Percentiles rank a stretch among this genome's conserved stretches.
phyloP scores from a whole-genome alignment of 108 stramenopile genomes.

The Pseudonitzschia multistriata region DNA sequence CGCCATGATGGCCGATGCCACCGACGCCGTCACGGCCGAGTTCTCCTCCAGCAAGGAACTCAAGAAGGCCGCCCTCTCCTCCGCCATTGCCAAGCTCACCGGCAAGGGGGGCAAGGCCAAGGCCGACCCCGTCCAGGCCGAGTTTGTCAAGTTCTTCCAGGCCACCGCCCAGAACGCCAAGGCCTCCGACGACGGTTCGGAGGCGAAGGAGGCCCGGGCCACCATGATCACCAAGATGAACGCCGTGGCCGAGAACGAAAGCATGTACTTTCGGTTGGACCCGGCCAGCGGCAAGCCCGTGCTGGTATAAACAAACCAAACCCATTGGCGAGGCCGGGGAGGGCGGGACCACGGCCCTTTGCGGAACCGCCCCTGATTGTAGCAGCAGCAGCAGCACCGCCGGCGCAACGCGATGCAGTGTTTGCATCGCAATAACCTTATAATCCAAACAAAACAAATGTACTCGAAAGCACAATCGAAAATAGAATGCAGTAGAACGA shows the following conservation, averaged over 20 bases:
- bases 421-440: too few relatives aligned
- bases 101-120: constrained; percentile 36
- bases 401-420: too few relatives aligned
- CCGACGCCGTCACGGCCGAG: constrained; percentile 62
- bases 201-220: constrained; percentile 55
- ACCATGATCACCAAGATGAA: constrained; percentile 78
- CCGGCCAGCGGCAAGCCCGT: constrained; percentile 55
- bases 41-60: constrained; percentile 61
- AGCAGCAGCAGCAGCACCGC: too few relatives aligned
- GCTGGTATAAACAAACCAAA: constrained; percentile 35
- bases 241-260: constrained; percentile 68
- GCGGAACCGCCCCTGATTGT: too few relatives aligned
- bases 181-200: constrained; percentile 62
- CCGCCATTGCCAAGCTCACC: constrained; percentile 70
- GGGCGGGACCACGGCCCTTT: too few relatives aligned
- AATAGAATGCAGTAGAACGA: too few relatives aligned
- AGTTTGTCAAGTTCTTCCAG: constrained; percentile 77
- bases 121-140: constrained; percentile 68
- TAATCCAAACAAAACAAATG: too few relatives aligned
- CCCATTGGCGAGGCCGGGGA: too few relatives aligned
- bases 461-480: too few relatives aligned
- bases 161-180: constrained; percentile 68
- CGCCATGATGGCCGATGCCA: constrained; percentile 80
- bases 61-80: constrained; percentile 72
- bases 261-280: constrained; percentile 79